phyloP scores from a whole-genome alignment of 2,329 filamentous ascomycete genomes.

The Claviceps maximensis region DNA sequence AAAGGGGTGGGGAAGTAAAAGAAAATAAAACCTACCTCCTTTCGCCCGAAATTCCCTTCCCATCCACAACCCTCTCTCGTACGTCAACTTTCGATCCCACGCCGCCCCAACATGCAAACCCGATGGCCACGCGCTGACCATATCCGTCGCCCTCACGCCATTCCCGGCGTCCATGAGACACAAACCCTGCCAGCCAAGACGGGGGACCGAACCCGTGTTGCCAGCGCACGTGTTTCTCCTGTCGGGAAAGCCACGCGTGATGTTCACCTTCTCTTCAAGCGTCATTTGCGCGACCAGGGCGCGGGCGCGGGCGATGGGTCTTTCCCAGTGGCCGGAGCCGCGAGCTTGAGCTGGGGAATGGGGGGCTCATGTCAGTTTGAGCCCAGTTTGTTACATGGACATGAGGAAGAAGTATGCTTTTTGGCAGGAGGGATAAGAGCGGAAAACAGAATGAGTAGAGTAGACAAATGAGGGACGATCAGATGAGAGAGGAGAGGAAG shows the following conservation, averaged over 20 bases:
- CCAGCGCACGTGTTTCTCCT: slow-evolving; percentile 37
- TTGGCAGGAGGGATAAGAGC: too few species aligned
- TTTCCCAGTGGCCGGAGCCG: slow-evolving; percentile 33
- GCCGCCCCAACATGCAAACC: slow-evolving; percentile 33
- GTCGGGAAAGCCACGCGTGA: slow-evolving; percentile 35
- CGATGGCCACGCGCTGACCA: slow-evolving; percentile 35
- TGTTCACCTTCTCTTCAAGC: slow-evolving; percentile 48
- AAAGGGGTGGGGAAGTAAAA: neutral
- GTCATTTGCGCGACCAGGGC: slow-evolving; percentile 48
- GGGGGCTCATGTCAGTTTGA: too few species aligned
- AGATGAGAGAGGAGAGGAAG: too few species aligned
- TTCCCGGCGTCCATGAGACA: slow-evolving; percentile 38
- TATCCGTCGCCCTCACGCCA: slow-evolving; percentile 32
- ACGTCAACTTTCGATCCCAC: slow-evolving; percentile 42
- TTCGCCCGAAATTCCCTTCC: slow-evolving; percentile 43
- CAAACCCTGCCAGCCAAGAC: slow-evolving; percentile 32
- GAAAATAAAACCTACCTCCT: slow-evolving; percentile 32
- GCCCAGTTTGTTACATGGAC: too few species aligned
- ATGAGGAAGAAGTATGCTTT: too few species aligned
- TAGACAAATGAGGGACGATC: too few species aligned
- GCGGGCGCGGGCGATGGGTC: slow-evolving; percentile 44
- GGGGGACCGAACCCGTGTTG: slow-evolving; percentile 31
- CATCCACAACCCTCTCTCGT: slow-evolving; percentile 37
- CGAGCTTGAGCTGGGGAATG: slow-evolving; percentile 18
- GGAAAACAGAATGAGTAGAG: too few species aligned